phyloP scores from a whole-genome alignment of 345 rosid genomes.

The Arabidopsis suecica region DNA sequence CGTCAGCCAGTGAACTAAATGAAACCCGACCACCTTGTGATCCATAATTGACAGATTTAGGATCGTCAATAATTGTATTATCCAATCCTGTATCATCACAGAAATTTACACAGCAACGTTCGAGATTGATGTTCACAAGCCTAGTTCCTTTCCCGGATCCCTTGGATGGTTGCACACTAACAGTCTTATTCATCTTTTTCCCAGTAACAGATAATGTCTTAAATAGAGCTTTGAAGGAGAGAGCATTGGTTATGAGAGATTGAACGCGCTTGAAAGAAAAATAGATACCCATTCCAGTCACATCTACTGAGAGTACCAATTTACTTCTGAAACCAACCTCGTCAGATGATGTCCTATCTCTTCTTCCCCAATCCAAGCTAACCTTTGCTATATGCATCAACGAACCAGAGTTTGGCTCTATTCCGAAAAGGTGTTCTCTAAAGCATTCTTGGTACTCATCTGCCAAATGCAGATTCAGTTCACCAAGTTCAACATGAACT shows the following conservation, averaged over 20 bases:
- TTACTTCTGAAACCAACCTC: constrained; percentile 63
- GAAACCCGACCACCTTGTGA: constrained; percentile 92
- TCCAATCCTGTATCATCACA: constrained; percentile 75
- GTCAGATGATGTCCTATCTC: constrained; percentile 69
- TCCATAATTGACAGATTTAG: constrained; percentile 97
- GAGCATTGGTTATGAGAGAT: constrained; percentile 69
- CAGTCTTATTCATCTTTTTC: constrained; percentile 58
- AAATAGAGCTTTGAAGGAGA: constrained; percentile 72
- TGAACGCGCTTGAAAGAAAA: constrained; percentile 78
- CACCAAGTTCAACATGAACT: constrained; percentile 95
- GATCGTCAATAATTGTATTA: constrained; percentile 69
- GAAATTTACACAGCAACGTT: constrained; percentile 77
- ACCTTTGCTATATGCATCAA: constrained; percentile 86
- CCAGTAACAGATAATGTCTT: constrained; percentile 59
- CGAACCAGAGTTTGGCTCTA: constrained; percentile 94
- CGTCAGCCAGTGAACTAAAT: constrained; percentile 73
- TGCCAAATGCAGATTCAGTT: constrained; percentile 86
- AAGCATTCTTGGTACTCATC: constrained; percentile 94
- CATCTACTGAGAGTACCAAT: constrained; percentile 80
- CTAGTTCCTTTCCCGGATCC: constrained; percentile 83
- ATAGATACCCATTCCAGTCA: constrained; percentile 82
- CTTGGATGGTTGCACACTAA: constrained; percentile 57
- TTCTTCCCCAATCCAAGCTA: constrained; percentile 92
- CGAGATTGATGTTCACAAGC: constrained; percentile 75
- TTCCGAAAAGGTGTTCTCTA: constrained; percentile 77